phyloP scores from a whole-genome alignment of 2,329 filamentous ascomycete genomes.

The Aspergillus puulaauensis region DNA sequence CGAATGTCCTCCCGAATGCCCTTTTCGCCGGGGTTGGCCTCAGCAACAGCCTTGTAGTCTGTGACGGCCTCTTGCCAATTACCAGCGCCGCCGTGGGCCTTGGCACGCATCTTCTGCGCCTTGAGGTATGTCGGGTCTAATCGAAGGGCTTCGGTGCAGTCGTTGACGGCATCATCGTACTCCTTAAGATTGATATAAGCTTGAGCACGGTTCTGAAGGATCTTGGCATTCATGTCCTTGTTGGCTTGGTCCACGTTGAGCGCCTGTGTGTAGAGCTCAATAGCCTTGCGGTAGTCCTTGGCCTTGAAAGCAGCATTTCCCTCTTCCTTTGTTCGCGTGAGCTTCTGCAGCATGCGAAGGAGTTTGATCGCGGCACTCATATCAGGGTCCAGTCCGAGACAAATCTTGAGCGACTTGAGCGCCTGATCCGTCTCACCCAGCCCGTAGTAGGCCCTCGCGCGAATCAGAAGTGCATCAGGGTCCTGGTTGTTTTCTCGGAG shows the following conservation, averaged over 20 bases:
- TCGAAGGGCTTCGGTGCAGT: conserved; percentile 80
- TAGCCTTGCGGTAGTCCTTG: conserved; percentile 73
- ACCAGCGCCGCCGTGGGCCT: conserved; percentile 78
- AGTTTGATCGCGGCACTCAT: conserved; percentile 86
- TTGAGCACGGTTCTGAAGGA: conserved; percentile 88
- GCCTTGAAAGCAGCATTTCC: conserved; percentile 90
- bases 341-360: conserved; percentile 83
- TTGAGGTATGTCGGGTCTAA: conserved; percentile 85
- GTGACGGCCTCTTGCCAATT: conserved; percentile 89
- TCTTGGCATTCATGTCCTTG: conserved; percentile 90
- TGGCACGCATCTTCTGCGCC: conserved; percentile 90
- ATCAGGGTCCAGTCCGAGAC: conserved; percentile 86
- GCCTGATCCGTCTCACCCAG: conserved; percentile 96
- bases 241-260: conserved; percentile 83
- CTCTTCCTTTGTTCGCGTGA: conserved; percentile 90
- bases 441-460: conserved; percentile 82
- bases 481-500: conserved; percentile 86
- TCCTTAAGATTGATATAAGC: conserved; percentile 78
- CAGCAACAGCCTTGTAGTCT: conserved; percentile 83
- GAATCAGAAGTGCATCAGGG: conserved; percentile 86
- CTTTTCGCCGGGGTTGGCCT: conserved; percentile 78
- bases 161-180: conserved; percentile 75
- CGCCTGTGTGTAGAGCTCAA: conserved; percentile 80
- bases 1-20: conserved; percentile 80
- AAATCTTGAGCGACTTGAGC: conserved; percentile 86